Evolutionary conservation across 106 monocot genomes (phyloP).

Genomic region (Platanthera guangdongensis): DNA sequence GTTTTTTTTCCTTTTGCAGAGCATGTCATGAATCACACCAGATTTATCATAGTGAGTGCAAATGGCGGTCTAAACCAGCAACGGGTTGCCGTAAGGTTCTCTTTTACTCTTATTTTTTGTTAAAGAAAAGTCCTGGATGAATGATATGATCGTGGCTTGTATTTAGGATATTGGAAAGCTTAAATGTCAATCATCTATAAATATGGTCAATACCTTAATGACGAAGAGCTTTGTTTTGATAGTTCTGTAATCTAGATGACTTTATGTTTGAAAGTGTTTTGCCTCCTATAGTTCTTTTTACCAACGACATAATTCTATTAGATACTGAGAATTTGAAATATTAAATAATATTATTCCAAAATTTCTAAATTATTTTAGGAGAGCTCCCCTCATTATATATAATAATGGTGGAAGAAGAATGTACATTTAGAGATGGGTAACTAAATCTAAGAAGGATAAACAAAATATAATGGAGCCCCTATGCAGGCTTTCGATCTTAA

Average conservation of each 20-base stretch:
- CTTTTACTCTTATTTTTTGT: neutral
- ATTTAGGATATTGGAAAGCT: neutral
- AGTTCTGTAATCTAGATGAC: neutral
- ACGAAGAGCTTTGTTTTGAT: neutral
- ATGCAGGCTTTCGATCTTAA: too few species aligned
- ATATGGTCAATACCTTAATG: neutral
- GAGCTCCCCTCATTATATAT: too few species aligned
- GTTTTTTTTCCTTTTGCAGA: conserved; percentile 33
- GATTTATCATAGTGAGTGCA: conserved; percentile 72
- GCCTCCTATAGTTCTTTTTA: neutral
- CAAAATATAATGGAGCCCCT: too few species aligned
- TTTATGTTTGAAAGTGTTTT: neutral
- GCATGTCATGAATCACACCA: conserved; percentile 24
- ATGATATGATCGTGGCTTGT: neutral
- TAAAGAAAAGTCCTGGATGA: neutral
- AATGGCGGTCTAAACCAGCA: conserved; percentile 94
- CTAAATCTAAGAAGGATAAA: too few species aligned
- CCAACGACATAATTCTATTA: too few species aligned
- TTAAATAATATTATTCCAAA: too few species aligned
- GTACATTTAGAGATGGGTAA: too few species aligned
- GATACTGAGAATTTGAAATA: too few species aligned
- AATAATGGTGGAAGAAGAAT: too few species aligned
- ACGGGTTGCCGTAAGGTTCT: conserved; percentile 74
- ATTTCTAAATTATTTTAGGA: too few species aligned
- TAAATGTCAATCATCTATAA: neutral